phyloP scores from a whole-genome alignment of 257 asterid species.

The Scutellaria galericulata region DNA sequence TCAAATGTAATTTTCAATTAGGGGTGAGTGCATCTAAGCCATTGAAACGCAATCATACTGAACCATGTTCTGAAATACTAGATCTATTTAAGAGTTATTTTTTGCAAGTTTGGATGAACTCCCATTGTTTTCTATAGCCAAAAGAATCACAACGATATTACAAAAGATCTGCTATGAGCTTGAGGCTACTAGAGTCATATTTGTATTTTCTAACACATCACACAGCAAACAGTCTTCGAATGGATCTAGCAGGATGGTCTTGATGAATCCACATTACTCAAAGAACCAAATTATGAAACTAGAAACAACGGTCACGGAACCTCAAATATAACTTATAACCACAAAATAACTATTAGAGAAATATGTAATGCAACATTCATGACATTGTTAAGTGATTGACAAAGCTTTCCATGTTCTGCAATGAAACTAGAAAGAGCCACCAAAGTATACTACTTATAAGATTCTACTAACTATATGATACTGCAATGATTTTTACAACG shows the following conservation, averaged over 20 bases:
- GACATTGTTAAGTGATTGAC: background rate
- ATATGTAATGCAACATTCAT: background rate
- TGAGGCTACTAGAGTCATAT: background rate
- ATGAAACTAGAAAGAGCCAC: slow-evolving; percentile 5
- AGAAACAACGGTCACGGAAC: background rate
- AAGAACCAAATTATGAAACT: background rate
- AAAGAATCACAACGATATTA: background rate
- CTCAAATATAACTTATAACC: background rate
- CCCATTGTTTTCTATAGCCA: background rate
- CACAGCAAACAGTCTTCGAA: background rate
- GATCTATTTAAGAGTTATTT: background rate
- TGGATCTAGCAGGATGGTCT: background rate
- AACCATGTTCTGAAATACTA: background rate
- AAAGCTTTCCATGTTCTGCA: slow-evolving; percentile 7
- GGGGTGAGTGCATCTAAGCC: background rate
- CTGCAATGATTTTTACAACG: slow-evolving; percentile 22
- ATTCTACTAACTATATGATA: slow-evolving; percentile 19
- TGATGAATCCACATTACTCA: slow-evolving; percentile 4
- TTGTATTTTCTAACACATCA: background rate
- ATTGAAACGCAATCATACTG: background rate
- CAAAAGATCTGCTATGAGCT: background rate
- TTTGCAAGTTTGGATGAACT: background rate
- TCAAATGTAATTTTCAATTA: no score
- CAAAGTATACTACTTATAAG: slow-evolving; percentile 6
- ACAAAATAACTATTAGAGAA: background rate